A percentile compares a stretch with the other conserved stretches of the same genome.
These are phyloP conservation scores for Zygosaccharomyces lentus DNA, from an alignment of 805 yeast species.

Conservation along the genomic window DNA sequence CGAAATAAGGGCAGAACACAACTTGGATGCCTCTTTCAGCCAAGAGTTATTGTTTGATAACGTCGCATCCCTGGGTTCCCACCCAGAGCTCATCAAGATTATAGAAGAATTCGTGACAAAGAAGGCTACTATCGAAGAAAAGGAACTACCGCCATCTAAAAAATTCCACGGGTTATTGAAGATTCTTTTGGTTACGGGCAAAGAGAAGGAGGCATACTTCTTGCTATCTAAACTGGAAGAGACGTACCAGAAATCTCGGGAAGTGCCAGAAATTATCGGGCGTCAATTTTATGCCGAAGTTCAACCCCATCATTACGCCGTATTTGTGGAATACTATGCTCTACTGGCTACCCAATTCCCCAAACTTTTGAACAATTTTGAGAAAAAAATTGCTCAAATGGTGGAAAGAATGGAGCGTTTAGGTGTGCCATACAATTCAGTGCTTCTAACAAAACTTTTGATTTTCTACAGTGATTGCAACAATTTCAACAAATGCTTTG, in stretches of 20 bases:
- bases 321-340: slow-evolving; percentile 38
- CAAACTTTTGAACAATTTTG: slow-evolving; percentile 12
- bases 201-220: slow-evolving; percentile 31
- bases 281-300: slow-evolving; percentile 36
- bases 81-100: slow-evolving; percentile 16
- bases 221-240: slow-evolving; percentile 36
- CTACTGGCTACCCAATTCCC: slow-evolving; percentile 5
- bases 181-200: slow-evolving; percentile 22
- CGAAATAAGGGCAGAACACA: slow-evolving; percentile 18
- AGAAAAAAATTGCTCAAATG: slow-evolving; percentile 28
- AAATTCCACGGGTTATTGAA: slow-evolving; percentile 28
- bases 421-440: slow-evolving; percentile 34
- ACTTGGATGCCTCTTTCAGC: slow-evolving; percentile 15
- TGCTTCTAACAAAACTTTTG: slow-evolving; percentile 39
- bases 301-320: slow-evolving; percentile 40
- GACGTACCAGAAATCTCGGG: slow-evolving; percentile 12
- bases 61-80: slow-evolving; percentile 15
- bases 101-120: slow-evolving; percentile 18
- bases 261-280: slow-evolving; percentile 7
- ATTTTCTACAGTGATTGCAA: slow-evolving; percentile 30
- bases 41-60: slow-evolving; percentile 22
- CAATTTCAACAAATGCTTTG: slow-evolving; percentile 32
- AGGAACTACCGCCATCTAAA: slow-evolving; percentile 17
- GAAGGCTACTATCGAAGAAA: slow-evolving; percentile 9
- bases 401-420: slow-evolving; percentile 32